Base-by-base conservation (phyloP, 2,329 filamentous ascomycete genomes). In the Ceratocystis variospora region DNA sequence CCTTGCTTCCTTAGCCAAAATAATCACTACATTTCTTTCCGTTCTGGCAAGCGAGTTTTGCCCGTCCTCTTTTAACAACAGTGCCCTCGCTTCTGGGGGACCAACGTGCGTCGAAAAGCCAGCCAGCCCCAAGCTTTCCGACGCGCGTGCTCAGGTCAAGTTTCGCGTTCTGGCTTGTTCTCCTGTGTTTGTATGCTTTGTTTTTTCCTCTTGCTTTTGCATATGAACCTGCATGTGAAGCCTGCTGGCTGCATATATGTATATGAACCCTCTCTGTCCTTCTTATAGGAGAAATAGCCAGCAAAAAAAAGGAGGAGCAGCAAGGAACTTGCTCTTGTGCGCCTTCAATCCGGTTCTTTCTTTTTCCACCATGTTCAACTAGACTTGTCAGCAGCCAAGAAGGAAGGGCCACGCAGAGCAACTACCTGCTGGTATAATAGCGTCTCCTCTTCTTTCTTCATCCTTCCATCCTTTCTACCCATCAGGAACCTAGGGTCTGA, bases 341-440 rank as follows among this genome's bases (percentile, higher is more conserved):
- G 10, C 53, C 53, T 57, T 31, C 28, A 57, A 33, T 57, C 25
- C 53, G 55, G 55, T 37, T 59, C 31, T 59, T 59, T 37, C 55
- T 59, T 59, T 59, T 59, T 37, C 55, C 55, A 59, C 55, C 28
- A 59, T 33, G 55, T 19, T 15, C 55, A 59, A 37, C 28, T 59
- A 59, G 25, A 59, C 55, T 59, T 59, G 55, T 37, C 28, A 28
- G 10, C 8, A 53, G 48, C 22, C 48, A 53, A 28, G 22, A 53
- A 53, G 48, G 22, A n/a, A 59, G 6, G 28, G 55, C 25, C 55
- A n/a, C 19, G 33, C 28, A 59, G 55, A 37, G 55, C 12, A 59
- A n/a, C 33, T 37, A 31, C 28, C 31, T 37, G 8, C 55, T 59
- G 55, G 55, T 37, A 57, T 25, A 19, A 57, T 25, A 19, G 28